Evolutionary conservation across 108 stramenopile species (phyloP).

Genomic region (Cyclotella baltica): DNA sequence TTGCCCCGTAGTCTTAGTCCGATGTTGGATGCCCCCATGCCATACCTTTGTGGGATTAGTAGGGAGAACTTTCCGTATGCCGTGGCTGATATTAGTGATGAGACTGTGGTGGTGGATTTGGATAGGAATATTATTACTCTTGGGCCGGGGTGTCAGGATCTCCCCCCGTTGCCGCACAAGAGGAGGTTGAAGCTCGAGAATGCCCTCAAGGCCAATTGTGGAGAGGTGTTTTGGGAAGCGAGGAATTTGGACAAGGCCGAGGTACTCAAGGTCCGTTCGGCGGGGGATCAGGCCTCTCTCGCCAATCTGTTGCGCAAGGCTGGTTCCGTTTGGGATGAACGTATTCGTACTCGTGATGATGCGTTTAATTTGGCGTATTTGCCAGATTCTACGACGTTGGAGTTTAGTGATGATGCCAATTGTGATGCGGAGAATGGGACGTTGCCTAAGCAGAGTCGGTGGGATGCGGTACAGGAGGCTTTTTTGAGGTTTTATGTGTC

Average conservation of each 20-base stretch:
- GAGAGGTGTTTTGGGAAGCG: constrained; percentile 77
- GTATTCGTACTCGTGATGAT: constrained; percentile 65
- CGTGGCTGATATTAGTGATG: constrained; percentile 69
- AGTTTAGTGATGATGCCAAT: constrained; percentile 42
- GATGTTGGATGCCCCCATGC: constrained; percentile 91
- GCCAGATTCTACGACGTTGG: constrained; percentile 53
- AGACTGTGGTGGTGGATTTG: constrained; percentile 89
- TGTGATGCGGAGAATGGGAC: constrained; percentile 13
- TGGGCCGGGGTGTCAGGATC: constrained; percentile 52
- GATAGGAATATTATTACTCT: constrained; percentile 76
- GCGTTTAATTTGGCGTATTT: constrained; percentile 81
- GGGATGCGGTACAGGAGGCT: constrained; percentile 88
- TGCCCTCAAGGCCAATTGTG: constrained; percentile 66
- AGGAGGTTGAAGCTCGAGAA: constrained; percentile 71
- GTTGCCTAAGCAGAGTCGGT: constrained; percentile 57
- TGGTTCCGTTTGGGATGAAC: constrained; percentile 66
- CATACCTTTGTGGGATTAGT: constrained; percentile 85
- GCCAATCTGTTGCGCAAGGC: constrained; percentile 30
- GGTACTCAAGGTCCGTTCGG: constrained; percentile 25
- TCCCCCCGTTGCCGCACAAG: constrained; percentile 72
- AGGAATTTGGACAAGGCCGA: constrained; percentile 59
- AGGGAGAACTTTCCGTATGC: constrained; percentile 77
- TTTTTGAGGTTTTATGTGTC: constrained; percentile 86
- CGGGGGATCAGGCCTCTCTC: constrained; percentile 26
- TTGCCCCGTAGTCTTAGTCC: constrained; percentile 77